Percentiles rank a stretch among this genome's conserved stretches.
Evolutionary conservation across 495 filamentous ascomycete genomes (phyloP).

Genomic region (Pseudevernia furfuracea): DNA sequence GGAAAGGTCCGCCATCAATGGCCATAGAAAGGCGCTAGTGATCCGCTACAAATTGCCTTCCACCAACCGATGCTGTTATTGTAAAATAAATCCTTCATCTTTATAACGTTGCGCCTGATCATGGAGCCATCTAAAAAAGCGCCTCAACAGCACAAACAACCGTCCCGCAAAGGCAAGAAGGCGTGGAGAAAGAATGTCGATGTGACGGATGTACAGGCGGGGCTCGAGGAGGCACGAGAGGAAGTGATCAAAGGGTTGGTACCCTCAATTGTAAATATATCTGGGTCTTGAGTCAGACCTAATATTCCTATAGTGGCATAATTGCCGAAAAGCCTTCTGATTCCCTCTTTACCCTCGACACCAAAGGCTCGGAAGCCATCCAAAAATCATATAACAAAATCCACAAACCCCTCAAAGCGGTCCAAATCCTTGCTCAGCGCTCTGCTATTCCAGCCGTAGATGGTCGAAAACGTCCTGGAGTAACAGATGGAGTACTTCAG

Average conservation of each 20-base stretch:
- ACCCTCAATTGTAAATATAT: background rate
- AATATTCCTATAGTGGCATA: slow-evolving; percentile 55
- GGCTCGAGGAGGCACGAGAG: slow-evolving; percentile 74
- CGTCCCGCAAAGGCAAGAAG: slow-evolving; percentile 94
- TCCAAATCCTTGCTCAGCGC: slow-evolving; percentile 81
- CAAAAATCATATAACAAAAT: slow-evolving; percentile 53
- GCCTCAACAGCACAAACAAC: slow-evolving; percentile 62
- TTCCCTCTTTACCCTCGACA: slow-evolving; percentile 79
- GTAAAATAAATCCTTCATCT: background rate
- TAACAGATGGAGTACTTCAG: slow-evolving; percentile 61
- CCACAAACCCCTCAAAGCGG: slow-evolving; percentile 71
- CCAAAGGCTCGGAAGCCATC: slow-evolving; percentile 54
- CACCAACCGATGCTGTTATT: background rate
- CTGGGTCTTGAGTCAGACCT: background rate
- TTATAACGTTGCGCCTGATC: background rate
- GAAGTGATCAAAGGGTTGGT: slow-evolving; percentile 81
- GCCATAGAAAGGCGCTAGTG: background rate
- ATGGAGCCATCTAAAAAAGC: slow-evolving; percentile 29
- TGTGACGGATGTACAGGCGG: slow-evolving; percentile 72
- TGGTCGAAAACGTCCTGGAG: slow-evolving; percentile 58
- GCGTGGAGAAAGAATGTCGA: slow-evolving; percentile 98
- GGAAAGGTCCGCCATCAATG: no score
- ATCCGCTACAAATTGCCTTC: background rate
- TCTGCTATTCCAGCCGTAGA: slow-evolving; percentile 73
- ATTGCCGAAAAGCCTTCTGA: slow-evolving; percentile 69